Evolutionary conservation across 768 basidiomycete genomes (phyloP).

Genomic region (Psilocybe cyanescens): DNA sequence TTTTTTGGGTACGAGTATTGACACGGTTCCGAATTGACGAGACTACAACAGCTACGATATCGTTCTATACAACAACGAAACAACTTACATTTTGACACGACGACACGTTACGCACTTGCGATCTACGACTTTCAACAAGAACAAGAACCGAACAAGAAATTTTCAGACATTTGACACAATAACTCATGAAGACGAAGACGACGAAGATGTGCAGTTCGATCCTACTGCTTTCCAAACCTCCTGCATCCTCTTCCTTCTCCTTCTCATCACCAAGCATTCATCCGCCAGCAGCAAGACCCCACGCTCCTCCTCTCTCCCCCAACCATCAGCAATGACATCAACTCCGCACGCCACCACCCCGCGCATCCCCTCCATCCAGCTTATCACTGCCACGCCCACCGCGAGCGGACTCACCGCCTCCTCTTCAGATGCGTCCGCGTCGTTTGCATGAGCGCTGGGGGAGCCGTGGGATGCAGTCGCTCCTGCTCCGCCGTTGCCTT

Average conservation of each 20-base stretch:
- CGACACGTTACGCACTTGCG: neutral
- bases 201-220: neutral
- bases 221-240: neutral
- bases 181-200: neutral
- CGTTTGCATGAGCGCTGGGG: slow-evolving; percentile 37
- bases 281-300: neutral
- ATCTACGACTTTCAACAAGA: neutral
- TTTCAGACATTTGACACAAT: neutral
- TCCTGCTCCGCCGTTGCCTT: too few species aligned
- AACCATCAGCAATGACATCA: neutral
- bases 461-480: slow-evolving; percentile 25
- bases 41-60: neutral
- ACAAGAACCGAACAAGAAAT: too few species aligned
- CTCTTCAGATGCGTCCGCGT: slow-evolving; percentile 32
- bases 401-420: slow-evolving; percentile 43
- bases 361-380: slow-evolving; percentile 36
- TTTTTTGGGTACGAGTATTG: too few species aligned
- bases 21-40: slow-evolving; percentile 1
- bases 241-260: neutral
- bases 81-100: neutral
- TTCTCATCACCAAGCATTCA: neutral
- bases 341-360: neutral
- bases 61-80: neutral
- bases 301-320: neutral
- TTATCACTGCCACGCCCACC: slow-evolving; percentile 69